Conservation (phyloP, 106 monocot species). For the Acorus gramineus region DNA sequence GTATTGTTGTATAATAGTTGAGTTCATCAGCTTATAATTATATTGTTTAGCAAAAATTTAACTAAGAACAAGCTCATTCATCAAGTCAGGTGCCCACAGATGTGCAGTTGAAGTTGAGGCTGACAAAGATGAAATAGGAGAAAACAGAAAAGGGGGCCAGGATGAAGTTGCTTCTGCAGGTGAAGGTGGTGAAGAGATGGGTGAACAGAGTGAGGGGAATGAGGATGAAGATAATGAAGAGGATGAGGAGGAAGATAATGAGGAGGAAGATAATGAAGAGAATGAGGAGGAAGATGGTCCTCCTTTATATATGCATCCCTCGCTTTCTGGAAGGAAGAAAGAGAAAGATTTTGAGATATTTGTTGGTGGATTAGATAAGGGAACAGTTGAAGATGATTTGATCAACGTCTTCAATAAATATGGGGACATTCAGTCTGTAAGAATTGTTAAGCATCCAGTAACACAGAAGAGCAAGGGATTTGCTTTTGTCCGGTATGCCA, state of each 20-base stretch:
- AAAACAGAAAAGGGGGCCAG: too few relatives aligned
- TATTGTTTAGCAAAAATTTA: too few relatives aligned
- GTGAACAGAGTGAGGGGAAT: background rate
- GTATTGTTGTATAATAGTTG: too few relatives aligned
- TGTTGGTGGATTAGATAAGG: constrained; percentile 51
- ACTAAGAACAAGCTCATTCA: too few relatives aligned
- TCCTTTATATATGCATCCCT: constrained; percentile 3
- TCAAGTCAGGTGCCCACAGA: too few relatives aligned
- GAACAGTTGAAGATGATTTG: constrained; percentile 49
- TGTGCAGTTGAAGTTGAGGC: too few relatives aligned
- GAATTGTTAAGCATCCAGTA: constrained; percentile 31
- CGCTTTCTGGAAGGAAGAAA: constrained; percentile 14
- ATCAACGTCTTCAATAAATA: constrained; percentile 34
- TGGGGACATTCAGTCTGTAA: constrained; percentile 56
- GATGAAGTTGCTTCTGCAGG: too few relatives aligned
- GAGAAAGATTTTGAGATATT: constrained; percentile 41
- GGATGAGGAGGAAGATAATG: background rate
- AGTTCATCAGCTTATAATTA: too few relatives aligned
- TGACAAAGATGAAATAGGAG: too few relatives aligned
- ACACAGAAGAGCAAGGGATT: constrained; percentile 56
- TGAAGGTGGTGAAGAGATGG: too few relatives aligned
- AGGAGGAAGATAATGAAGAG: constrained; percentile 9
- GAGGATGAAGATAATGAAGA: background rate
- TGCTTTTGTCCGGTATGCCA: constrained; percentile 52
- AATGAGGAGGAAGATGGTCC: constrained; percentile 20